Percentiles rank a stretch among this genome's conserved stretches.
Conservation (phyloP, 2,329 filamentous ascomycete genomes). For the Stemphylium beticola region DNA sequence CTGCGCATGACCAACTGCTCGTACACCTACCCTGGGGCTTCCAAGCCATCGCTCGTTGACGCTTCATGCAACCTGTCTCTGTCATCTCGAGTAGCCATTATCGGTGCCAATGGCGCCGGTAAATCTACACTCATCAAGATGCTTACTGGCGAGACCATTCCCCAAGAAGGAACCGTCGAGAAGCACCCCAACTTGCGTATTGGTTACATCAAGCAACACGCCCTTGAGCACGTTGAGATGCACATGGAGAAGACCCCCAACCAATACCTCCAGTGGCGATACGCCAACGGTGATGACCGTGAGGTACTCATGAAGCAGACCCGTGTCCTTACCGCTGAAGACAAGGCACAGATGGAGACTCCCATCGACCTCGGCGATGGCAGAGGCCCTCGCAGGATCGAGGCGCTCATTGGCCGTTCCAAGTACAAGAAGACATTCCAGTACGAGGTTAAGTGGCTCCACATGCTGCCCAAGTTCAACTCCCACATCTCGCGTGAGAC, state of each 20-base stretch:
- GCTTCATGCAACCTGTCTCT: conserved; percentile 87
- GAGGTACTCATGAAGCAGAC: conserved; percentile 99
- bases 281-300: conserved; percentile 94
- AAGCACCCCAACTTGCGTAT: conserved; percentile 99
- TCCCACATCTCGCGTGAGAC: conserved; percentile 92
- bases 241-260: conserved; percentile 99
- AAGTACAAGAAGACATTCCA: conserved; percentile 99
- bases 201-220: conserved; percentile 99
- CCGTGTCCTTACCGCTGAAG: conserved; percentile 82
- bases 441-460: conserved; percentile 96
- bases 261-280: conserved; percentile 98
- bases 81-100: conserved; percentile 93
- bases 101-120: conserved; percentile 95
- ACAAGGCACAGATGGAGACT: conserved; percentile 91
- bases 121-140: conserved; percentile 99
- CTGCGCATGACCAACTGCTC: conserved; percentile 92
- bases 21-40: conserved; percentile 88
- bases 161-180: conserved; percentile 84
- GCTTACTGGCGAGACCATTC: conserved; percentile 89
- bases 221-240: conserved; percentile 99
- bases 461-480: conserved; percentile 90
- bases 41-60: conserved; percentile 85
- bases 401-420: conserved; percentile 90
- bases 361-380: conserved; percentile 84
- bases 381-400: conserved; percentile 76